Evolutionary conservation across 768 basidiomycete species (phyloP).

Genomic region (Dioszegia crocea): DNA sequence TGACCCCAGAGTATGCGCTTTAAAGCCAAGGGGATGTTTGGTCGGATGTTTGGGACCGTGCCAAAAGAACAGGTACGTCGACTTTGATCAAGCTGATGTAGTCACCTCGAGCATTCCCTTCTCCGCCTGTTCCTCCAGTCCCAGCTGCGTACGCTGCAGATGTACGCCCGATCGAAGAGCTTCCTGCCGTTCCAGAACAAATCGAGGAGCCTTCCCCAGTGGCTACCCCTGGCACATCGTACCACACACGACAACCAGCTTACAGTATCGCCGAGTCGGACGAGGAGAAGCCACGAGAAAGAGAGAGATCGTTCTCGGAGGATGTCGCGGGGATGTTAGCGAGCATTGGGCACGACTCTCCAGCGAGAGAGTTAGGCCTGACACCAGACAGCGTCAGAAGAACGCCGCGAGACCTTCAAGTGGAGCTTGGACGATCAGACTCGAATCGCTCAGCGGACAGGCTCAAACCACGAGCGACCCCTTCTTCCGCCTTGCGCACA

Average conservation of each 20-base stretch:
- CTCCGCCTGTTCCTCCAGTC: conserved; percentile 14
- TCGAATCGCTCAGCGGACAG: not conserved
- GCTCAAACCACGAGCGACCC: conserved; percentile 7
- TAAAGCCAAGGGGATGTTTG: conserved; percentile 44
- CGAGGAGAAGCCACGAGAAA: conserved; percentile 6
- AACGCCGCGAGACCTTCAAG: conserved; percentile 8
- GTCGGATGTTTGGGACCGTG: conserved; percentile 36
- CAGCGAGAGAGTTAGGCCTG: conserved; percentile 41
- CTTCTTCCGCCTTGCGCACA: conserved; percentile 16
- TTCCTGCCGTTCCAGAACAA: not conserved
- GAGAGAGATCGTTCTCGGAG: conserved; percentile 30
- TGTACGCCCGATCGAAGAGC: not conserved
- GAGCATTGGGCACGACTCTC: conserved; percentile 34
- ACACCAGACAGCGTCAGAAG: conserved; percentile 23
- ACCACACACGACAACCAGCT: conserved; percentile 7
- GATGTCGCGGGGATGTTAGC: conserved; percentile 42
- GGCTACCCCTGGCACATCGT: not conserved
- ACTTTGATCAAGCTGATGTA: not conserved
- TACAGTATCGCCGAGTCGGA: conserved; percentile 1
- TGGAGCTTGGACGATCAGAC: conserved; percentile 13
- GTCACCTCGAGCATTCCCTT: conserved; percentile 6
- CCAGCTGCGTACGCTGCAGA: conserved; percentile 16
- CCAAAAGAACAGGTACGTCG: not conserved
- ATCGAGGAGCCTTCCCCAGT: not conserved
- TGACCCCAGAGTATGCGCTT: conserved; percentile 32